Percentiles rank a stretch among this genome's conserved stretches.
These are phyloP conservation scores for Neophaeococcomyces mojaviensis DNA, from an alignment of 2,329 filamentous ascomycete genomes.

Conservation along the genomic window DNA sequence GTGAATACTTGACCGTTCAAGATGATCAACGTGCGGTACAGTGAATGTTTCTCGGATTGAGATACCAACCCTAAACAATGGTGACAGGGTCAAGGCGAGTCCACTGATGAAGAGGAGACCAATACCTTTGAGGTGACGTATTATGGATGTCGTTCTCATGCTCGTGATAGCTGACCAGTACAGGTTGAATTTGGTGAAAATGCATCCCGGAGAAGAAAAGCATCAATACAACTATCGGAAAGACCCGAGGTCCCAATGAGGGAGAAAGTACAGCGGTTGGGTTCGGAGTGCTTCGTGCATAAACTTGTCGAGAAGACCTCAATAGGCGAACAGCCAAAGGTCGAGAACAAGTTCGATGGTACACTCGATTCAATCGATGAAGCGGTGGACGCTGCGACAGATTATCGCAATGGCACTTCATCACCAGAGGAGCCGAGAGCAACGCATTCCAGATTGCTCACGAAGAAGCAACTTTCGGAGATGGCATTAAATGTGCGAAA, in stretches of 20 bases:
- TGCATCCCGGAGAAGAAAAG: conserved; percentile 49
- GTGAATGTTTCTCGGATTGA: neutral
- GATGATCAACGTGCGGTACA: neutral
- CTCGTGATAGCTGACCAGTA: neutral
- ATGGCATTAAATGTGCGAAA: conserved; percentile 96
- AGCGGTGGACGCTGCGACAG: conserved; percentile 10
- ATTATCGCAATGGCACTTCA: conserved; percentile 1
- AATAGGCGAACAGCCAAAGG: conserved; percentile 17
- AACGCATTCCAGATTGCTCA: conserved; percentile 66
- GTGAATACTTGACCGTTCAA: conserved; percentile 11
- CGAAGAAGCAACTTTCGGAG: conserved; percentile 88
- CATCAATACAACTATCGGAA: conserved; percentile 44
- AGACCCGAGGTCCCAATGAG: conserved; percentile 6
- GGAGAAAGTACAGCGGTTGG: conserved; percentile 31
- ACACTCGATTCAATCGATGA: conserved; percentile 19
- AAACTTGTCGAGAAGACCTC: conserved; percentile 43
- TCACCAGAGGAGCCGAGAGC: conserved; percentile 31
- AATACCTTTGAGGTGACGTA: conserved; percentile 10
- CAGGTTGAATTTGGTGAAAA: conserved; percentile 52
- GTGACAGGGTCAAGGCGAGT: conserved; percentile 26
- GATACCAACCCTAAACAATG: conserved; percentile 4
- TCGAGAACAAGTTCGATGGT: conserved; percentile 12
- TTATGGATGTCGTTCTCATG: neutral
- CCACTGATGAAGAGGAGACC: conserved; percentile 28
- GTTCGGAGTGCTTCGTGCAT: conserved; percentile 56